phyloP scores from a whole-genome alignment of 192 early-diverging fungal species.

The Linnemannia zychae region DNA sequence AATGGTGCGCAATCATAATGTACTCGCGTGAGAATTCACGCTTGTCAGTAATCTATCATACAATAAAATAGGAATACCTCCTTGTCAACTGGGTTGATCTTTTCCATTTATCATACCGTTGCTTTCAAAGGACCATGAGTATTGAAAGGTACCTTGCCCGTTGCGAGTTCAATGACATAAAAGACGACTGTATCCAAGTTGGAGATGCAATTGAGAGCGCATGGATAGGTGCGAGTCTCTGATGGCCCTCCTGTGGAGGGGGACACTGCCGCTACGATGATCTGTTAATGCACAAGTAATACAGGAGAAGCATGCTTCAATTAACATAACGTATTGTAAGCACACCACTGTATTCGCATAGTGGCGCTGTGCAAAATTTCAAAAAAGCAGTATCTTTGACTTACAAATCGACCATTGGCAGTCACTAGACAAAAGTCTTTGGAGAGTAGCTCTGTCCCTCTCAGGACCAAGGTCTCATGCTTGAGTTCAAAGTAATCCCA shows the following conservation, averaged over 20 bases:
- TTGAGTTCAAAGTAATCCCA: slow-evolving; percentile 45
- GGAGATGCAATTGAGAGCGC: slow-evolving; percentile 62
- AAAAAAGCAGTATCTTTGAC: not conserved
- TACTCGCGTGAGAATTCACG: slow-evolving; percentile 70
- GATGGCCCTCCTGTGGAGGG: slow-evolving; percentile 49
- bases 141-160: slow-evolving; percentile 64
- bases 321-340: not conserved
- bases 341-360: no score
- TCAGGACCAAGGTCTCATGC: slow-evolving; percentile 48
- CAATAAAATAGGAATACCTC: not conserved
- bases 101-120: not conserved
- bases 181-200: slow-evolving; percentile 76
- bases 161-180: slow-evolving; percentile 70
- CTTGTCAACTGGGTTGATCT: not conserved
- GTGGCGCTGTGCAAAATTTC: not conserved
- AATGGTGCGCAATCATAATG: slow-evolving; percentile 73
- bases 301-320: not conserved
- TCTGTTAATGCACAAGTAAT: slow-evolving; percentile 36
- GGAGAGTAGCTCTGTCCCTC: slow-evolving; percentile 60
- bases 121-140: not conserved
- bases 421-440: slow-evolving; percentile 79
- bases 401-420: slow-evolving; percentile 64
- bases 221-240: slow-evolving; percentile 58
- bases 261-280: slow-evolving; percentile 72
- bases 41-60: slow-evolving; percentile 66